A percentile compares a stretch with the other conserved stretches of the same genome.
These are phyloP conservation scores for Isatis lusitanica DNA, from an alignment of 441 rosid species.

Conservation along the genomic window DNA sequence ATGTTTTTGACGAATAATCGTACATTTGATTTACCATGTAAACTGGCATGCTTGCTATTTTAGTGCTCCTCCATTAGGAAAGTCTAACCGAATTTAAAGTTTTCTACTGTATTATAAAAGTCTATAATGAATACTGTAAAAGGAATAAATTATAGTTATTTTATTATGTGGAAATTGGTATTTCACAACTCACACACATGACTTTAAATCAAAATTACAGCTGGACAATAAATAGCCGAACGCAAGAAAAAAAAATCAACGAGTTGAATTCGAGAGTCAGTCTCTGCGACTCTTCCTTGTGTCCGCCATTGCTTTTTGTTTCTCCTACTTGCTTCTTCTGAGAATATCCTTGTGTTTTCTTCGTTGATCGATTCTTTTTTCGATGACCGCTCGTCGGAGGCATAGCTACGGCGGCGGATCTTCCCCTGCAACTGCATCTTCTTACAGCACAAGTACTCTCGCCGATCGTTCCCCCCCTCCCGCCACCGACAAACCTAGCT, in stretches of 20 bases:
- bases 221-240: constrained; percentile 4
- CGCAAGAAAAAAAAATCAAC: not conserved
- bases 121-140: too few species aligned
- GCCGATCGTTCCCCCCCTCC: constrained; percentile 37
- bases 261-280: constrained; percentile 12
- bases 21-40: not conserved
- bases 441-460: constrained; percentile 34
- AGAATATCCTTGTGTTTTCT: not conserved
- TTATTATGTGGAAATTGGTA: too few species aligned
- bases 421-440: constrained; percentile 43
- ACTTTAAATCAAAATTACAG: not conserved
- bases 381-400: constrained; percentile 43
- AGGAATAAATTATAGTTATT: too few species aligned
- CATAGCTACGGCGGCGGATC: constrained; percentile 39
- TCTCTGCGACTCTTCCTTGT: constrained; percentile 18
- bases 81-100: not conserved
- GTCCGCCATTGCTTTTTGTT: constrained; percentile 30
- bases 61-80: not conserved
- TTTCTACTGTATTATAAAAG: not conserved
- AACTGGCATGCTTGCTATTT: not conserved
- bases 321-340: not conserved
- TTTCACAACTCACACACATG: too few species aligned
- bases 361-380: not conserved
- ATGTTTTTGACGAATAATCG: not conserved
- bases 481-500: constrained; percentile 35